These are phyloP conservation scores for Cyclospora cayetanensis DNA, from an alignment of 169 alveolate genomes.

Conservation along the genomic window DNA sequence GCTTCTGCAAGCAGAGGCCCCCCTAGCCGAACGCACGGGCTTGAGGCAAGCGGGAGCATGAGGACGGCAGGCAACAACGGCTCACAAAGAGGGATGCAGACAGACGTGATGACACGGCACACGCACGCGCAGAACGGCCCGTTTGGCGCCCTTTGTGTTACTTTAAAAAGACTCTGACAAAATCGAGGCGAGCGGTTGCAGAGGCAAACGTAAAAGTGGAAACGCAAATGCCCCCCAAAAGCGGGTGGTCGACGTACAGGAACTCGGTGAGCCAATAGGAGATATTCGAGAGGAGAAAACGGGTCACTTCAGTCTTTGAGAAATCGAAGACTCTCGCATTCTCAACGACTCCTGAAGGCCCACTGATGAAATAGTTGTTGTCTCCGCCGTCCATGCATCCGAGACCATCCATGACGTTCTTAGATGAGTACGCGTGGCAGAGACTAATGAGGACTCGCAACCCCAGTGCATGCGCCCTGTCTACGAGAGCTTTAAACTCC, in stretches of 20 bases:
- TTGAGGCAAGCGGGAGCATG: not conserved
- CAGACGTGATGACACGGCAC: not conserved
- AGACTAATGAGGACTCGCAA: constrained; percentile 87
- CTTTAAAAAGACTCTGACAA: too few species aligned
- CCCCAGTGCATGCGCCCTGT: constrained; percentile 88
- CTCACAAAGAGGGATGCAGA: not conserved
- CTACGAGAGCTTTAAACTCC: constrained; percentile 90
- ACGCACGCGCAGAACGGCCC: too few species aligned
- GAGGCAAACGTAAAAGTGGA: not conserved
- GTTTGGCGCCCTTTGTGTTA: too few species aligned
- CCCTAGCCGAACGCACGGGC: not conserved
- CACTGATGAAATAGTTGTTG: constrained; percentile 89
- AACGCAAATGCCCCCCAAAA: not conserved
- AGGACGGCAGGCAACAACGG: not conserved
- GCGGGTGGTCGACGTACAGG: constrained; percentile 55
- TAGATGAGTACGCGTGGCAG: constrained; percentile 90
- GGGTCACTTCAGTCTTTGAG: constrained; percentile 88
- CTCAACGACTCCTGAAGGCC: constrained; percentile 90
- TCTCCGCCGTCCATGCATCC: constrained; percentile 92
- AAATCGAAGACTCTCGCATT: constrained; percentile 90
- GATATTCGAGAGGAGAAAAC: constrained; percentile 90
- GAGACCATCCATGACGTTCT: constrained; percentile 91
- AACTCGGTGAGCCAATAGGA: constrained; percentile 88
- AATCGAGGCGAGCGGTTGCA: not conserved
- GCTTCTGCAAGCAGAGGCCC: not conserved